Evolutionary conservation across 225 moss, liverwort and hornwort genomes (phyloP).

Genomic region (Anthoceros angustus): DNA sequence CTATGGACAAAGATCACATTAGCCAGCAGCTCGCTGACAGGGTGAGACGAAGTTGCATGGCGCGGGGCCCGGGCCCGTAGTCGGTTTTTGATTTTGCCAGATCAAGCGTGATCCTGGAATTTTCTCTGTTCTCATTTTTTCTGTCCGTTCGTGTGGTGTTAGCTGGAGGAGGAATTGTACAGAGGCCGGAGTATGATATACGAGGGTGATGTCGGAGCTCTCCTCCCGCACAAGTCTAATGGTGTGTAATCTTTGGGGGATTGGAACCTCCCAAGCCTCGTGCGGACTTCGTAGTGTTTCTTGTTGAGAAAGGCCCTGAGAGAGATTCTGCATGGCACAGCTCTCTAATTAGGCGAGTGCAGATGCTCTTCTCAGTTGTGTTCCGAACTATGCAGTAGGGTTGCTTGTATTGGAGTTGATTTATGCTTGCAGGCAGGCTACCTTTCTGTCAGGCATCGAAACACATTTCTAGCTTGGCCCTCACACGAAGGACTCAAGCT

Average conservation of each 20-base stretch:
- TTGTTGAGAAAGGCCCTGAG: background rate
- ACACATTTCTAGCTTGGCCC: background rate
- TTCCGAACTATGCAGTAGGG: too few relatives aligned
- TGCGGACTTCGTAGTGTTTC: background rate
- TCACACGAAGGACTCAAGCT: background rate
- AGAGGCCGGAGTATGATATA: constrained; percentile 23
- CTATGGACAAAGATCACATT: constrained; percentile 26
- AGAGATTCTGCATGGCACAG: too few relatives aligned
- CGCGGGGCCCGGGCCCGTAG: too few relatives aligned
- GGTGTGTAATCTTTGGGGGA: constrained; percentile 12
- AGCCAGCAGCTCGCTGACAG: constrained; percentile 18
- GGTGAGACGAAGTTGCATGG: constrained; percentile 3
- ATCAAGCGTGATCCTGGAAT: background rate
- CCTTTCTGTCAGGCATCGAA: background rate
- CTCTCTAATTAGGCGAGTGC: too few relatives aligned
- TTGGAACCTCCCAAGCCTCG: background rate
- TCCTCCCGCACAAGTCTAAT: constrained; percentile 27
- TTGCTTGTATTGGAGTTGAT: too few relatives aligned
- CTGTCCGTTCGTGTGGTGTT: background rate
- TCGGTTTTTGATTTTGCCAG: background rate
- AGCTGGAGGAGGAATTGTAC: constrained; percentile 30
- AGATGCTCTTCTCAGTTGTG: too few relatives aligned
- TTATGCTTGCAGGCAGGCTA: too few relatives aligned
- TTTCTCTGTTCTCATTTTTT: background rate
- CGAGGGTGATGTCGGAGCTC: constrained; percentile 25